Percentiles rank a stretch among this genome's conserved stretches.
These are phyloP conservation scores for Phascolomyces articulosus DNA, from an alignment of 371 early-diverging fungal genomes.

Conservation along the genomic window DNA sequence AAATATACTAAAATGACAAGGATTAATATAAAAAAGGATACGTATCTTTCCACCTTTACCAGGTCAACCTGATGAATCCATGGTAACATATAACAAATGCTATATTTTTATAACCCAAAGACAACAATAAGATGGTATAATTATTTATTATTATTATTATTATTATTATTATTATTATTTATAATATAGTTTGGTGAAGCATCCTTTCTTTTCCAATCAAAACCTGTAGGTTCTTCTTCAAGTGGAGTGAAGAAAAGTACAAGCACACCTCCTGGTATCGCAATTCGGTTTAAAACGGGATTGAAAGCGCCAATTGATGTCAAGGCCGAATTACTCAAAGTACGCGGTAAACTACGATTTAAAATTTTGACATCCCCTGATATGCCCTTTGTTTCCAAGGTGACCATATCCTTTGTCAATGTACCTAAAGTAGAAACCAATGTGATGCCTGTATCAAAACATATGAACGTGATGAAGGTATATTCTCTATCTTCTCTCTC, in stretches of 20 bases:
- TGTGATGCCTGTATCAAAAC: slow-evolving; percentile 38
- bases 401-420: slow-evolving; percentile 32
- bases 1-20: neutral
- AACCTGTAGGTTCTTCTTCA: slow-evolving; percentile 10
- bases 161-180: too few species aligned
- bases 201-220: slow-evolving; percentile 28
- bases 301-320: slow-evolving; percentile 35
- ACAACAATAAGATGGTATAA: too few species aligned
- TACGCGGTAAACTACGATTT: slow-evolving; percentile 34
- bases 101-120: too few species aligned
- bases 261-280: slow-evolving; percentile 30
- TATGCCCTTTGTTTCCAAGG: slow-evolving; percentile 37
- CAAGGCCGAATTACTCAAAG: slow-evolving; percentile 30
- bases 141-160: too few species aligned
- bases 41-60: slow-evolving; percentile 24
- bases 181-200: slow-evolving; percentile 32
- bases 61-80: slow-evolving; percentile 28
- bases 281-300: slow-evolving; percentile 37
- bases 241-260: neutral
- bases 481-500: too few species aligned
- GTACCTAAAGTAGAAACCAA: slow-evolving; percentile 35
- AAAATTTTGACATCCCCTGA: slow-evolving; percentile 35
- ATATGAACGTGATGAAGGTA: slow-evolving; percentile 40
- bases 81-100: slow-evolving; percentile 11
- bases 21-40: slow-evolving; percentile 11